Conservation (phyloP, 2,329 filamentous ascomycete species). For the Fusarium multiceps region DNA sequence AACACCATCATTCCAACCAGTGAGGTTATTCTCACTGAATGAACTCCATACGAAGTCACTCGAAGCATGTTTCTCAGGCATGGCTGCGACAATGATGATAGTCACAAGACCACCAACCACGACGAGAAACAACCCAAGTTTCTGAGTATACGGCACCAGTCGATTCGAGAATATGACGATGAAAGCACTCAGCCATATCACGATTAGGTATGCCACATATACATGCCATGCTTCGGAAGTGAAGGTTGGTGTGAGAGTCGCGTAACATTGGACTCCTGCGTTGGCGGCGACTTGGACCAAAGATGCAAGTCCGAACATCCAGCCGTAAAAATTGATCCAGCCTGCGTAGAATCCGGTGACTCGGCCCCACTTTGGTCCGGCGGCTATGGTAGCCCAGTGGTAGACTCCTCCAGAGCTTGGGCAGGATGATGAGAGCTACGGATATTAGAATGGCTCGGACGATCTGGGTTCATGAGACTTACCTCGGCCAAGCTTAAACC, state of each 20-base stretch:
- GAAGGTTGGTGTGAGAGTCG: constrained; percentile 31
- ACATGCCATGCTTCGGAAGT: constrained; percentile 39
- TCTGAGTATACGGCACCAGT: constrained; percentile 41
- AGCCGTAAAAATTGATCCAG: constrained; percentile 47
- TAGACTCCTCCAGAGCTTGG: constrained; percentile 43
- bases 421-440: constrained; percentile 43
- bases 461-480: no score
- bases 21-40: constrained; percentile 42
- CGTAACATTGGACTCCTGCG: constrained; percentile 40
- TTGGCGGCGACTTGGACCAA: constrained; percentile 43
- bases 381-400: constrained; percentile 43
- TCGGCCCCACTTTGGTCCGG: constrained; percentile 41
- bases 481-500: constrained; percentile 42
- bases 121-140: constrained; percentile 40
- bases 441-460: no score
- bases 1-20: constrained; percentile 42
- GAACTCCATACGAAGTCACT: constrained; percentile 41
- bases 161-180: constrained; percentile 42
- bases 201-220: constrained; percentile 38
- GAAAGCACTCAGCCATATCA: constrained; percentile 38
- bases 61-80: constrained; percentile 38
- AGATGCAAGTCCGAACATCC: constrained; percentile 46
- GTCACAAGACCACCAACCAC: constrained; percentile 40
- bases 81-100: constrained; percentile 38
- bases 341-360: constrained; percentile 41